These are phyloP conservation scores for Brasenia schreberi DNA, from an alignment of 164 flowering plant species.

Conservation along the genomic window DNA sequence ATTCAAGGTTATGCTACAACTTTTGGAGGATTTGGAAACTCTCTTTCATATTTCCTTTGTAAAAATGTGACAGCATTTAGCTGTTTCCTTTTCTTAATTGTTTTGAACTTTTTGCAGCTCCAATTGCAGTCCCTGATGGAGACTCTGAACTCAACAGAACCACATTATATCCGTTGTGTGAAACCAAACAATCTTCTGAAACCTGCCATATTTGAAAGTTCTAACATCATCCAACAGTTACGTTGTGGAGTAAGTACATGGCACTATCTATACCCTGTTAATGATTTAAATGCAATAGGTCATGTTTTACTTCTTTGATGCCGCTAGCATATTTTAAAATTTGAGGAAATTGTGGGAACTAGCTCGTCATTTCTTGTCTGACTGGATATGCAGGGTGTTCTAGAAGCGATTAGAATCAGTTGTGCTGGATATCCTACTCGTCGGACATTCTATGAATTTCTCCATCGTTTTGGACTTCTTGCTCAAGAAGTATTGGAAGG, in stretches of 20 bases:
- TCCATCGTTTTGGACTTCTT: slow-evolving; percentile 53
- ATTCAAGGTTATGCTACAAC: slow-evolving; percentile 45
- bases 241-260: slow-evolving; percentile 76
- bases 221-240: slow-evolving; percentile 61
- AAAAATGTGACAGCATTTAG: not conserved
- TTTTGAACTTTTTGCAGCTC: slow-evolving; percentile 34
- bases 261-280: not conserved
- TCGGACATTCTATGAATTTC: slow-evolving; percentile 58
- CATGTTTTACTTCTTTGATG: not conserved
- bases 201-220: slow-evolving; percentile 63
- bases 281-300: not conserved
- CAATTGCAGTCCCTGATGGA: slow-evolving; percentile 86
- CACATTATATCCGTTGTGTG: slow-evolving; percentile 87
- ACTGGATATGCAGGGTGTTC: slow-evolving; percentile 55
- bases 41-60: not conserved
- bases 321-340: not conserved
- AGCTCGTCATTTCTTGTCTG: not conserved
- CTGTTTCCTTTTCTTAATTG: not conserved
- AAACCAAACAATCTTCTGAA: slow-evolving; percentile 68
- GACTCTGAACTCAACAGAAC: slow-evolving; percentile 68
- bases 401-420: slow-evolving; percentile 85
- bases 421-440: slow-evolving; percentile 86
- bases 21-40: not conserved
- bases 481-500: slow-evolving; percentile 53
- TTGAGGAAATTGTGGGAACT: not conserved